Evolutionary conservation across 148 eudicot genomes (phyloP).

Genomic region (Drosera capensis): DNA sequence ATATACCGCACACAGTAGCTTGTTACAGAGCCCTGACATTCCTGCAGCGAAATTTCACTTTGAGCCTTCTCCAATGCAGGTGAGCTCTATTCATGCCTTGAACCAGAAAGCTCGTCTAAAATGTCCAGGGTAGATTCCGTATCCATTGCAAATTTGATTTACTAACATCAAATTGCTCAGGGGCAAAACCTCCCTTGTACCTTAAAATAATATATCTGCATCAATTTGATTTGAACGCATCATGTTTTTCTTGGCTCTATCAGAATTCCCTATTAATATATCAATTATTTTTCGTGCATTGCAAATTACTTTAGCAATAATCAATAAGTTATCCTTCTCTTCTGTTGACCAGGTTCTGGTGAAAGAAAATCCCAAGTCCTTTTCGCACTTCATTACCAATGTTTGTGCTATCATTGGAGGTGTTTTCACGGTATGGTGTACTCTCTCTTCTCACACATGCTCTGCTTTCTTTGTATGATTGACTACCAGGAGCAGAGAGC

Average conservation of each 20-base stretch:
- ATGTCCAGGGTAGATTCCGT: no score
- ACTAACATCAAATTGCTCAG: background rate
- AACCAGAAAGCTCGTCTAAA: no score
- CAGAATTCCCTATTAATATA: no score
- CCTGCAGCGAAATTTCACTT: slow-evolving; percentile 81
- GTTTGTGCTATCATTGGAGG: slow-evolving; percentile 95
- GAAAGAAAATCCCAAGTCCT: slow-evolving; percentile 58
- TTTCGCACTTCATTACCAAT: slow-evolving; percentile 81
- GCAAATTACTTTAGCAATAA: no score
- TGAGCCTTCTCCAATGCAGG: slow-evolving; percentile 96
- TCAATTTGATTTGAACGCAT: no score
- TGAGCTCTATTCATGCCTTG: no score
- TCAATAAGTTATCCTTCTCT: background rate
- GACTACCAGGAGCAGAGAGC: no score
- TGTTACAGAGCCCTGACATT: slow-evolving; percentile 43
- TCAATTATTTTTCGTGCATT: no score
- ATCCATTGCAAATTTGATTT: background rate
- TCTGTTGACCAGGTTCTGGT: slow-evolving; percentile 44
- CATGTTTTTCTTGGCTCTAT: no score
- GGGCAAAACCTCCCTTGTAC: no score
- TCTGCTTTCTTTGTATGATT: no score
- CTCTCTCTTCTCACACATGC: background rate
- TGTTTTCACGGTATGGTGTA: slow-evolving; percentile 76
- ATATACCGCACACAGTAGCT: slow-evolving; percentile 93
- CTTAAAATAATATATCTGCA: no score